A percentile compares a stretch with the other conserved stretches of the same genome.
Evolutionary conservation across 192 early-diverging fungal genomes (phyloP).

Genomic region (Diversispora eburnea): DNA sequence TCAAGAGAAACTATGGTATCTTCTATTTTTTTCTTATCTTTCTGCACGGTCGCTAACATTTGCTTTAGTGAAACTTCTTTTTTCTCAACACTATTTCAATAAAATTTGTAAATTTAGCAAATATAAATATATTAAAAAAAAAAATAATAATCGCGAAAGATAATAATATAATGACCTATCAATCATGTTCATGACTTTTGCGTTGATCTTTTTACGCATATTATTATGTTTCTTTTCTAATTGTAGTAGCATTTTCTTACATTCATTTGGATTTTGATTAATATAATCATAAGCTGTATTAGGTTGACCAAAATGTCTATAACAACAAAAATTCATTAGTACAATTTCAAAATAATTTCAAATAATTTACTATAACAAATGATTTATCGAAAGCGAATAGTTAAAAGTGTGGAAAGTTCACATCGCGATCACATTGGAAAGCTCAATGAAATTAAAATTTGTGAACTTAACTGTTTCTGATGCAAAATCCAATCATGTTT

Average conservation of each 20-base stretch:
- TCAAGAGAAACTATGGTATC: conserved; percentile 87
- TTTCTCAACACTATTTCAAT: conserved; percentile 71
- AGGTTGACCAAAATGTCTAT: conserved; percentile 77
- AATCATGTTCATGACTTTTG: conserved; percentile 92
- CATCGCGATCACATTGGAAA: too few relatives aligned
- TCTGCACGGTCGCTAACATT: conserved; percentile 85
- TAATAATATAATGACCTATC: conserved; percentile 60
- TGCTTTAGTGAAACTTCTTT: conserved; percentile 77
- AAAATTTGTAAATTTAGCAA: conserved; percentile 11
- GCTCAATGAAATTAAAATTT: too few relatives aligned
- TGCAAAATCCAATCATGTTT: conserved; percentile 84
- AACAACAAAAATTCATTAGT: not conserved
- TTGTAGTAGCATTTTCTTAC: conserved; percentile 69
- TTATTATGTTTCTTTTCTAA: conserved; percentile 73
- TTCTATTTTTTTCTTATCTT: conserved; percentile 94
- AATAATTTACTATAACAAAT: too few relatives aligned
- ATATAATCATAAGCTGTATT: conserved; percentile 84
- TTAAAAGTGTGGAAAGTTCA: too few relatives aligned
- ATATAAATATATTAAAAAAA: not conserved
- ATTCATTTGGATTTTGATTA: conserved; percentile 68
- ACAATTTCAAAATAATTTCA: not conserved
- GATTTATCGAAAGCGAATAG: too few relatives aligned
- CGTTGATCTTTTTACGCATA: conserved; percentile 84
- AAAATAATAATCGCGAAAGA: not conserved
- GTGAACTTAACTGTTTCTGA: conserved; percentile 62